Percentiles rank a stretch among this genome's conserved stretches.
These are phyloP conservation scores for Cercospora zeina DNA, from an alignment of 2,329 filamentous ascomycete genomes.

Conservation along the genomic window DNA sequence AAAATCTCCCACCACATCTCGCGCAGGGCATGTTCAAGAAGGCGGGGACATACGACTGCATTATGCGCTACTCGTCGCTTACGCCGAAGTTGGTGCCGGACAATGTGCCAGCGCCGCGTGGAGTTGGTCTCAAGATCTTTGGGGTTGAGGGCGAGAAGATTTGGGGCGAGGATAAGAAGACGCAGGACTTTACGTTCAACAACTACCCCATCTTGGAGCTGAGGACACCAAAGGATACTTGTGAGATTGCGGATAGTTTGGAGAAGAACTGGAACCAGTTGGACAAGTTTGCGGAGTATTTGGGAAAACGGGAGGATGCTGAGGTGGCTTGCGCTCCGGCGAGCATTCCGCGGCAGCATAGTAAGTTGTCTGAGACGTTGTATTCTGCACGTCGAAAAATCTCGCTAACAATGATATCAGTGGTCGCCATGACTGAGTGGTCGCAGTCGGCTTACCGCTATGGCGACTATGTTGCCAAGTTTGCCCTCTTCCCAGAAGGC, in stretches of 20 bases:
- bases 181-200: conserved; percentile 41
- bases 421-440: conserved; percentile 42
- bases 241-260: conserved; percentile 40
- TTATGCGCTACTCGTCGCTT: conserved; percentile 43
- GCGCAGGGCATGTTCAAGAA: conserved; percentile 43
- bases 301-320: conserved; percentile 34
- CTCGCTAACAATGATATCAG: conserved; percentile 6
- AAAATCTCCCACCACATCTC: conserved; percentile 41
- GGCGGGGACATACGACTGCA: conserved; percentile 40
- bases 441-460: conserved; percentile 42
- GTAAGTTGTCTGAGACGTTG: conserved; percentile 24
- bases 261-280: conserved; percentile 41
- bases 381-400: neutral
- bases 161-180: conserved; percentile 41
- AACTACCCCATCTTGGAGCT: conserved; percentile 41
- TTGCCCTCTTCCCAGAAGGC: conserved; percentile 38
- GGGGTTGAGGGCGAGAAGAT: conserved; percentile 42
- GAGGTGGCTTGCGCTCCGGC: conserved; percentile 37
- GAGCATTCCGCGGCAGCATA: conserved; percentile 37
- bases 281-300: conserved; percentile 38
- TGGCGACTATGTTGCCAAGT: conserved; percentile 41
- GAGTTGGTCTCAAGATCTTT: conserved; percentile 43
- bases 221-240: conserved; percentile 37
- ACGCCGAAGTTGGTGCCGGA: conserved; percentile 43
- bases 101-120: conserved; percentile 41